A percentile compares a stretch with the other conserved stretches of the same genome.
Conservation (phyloP, 2,329 filamentous ascomycete genomes). For the Sclerotinia spermophila region DNA sequence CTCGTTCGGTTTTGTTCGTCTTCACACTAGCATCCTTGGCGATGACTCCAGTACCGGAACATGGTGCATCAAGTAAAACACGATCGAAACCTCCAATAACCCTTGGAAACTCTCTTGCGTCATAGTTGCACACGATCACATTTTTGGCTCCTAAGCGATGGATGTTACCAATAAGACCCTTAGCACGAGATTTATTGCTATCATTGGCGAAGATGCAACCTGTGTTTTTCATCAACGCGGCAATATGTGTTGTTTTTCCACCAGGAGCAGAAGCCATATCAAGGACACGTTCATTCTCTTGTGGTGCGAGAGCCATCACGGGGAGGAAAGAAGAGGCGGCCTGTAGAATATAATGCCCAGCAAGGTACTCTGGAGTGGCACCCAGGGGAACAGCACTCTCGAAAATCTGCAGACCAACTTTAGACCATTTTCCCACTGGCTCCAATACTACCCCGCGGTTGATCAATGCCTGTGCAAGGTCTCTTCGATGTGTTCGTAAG, state of each 20-base stretch:
- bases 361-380: slow-evolving; percentile 95
- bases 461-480: slow-evolving; percentile 89
- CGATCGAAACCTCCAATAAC: slow-evolving; percentile 95
- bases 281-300: slow-evolving; percentile 86
- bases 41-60: slow-evolving; percentile 95
- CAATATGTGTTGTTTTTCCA: slow-evolving; percentile 93
- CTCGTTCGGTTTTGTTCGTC: slow-evolving; percentile 94
- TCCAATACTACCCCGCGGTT: slow-evolving; percentile 95
- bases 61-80: slow-evolving; percentile 89
- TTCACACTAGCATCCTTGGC: slow-evolving; percentile 96
- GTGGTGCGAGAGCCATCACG: slow-evolving; percentile 93
- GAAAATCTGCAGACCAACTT: slow-evolving; percentile 95
- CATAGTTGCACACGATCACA: slow-evolving; percentile 92
- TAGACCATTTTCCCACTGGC: slow-evolving; percentile 97
- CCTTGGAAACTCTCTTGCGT: slow-evolving; percentile 88
- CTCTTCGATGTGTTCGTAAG: slow-evolving; percentile 68
- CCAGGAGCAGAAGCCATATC: slow-evolving; percentile 93
- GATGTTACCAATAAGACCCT: slow-evolving; percentile 97
- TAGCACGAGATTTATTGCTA: slow-evolving; percentile 86
- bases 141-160: slow-evolving; percentile 93
- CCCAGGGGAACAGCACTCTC: slow-evolving; percentile 76
- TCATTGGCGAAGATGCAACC: slow-evolving; percentile 96
- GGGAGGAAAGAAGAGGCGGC: slow-evolving; percentile 95
- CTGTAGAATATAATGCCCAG: slow-evolving; percentile 96
- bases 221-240: slow-evolving; percentile 97